phyloP scores from a whole-genome alignment of 2,329 filamentous ascomycete genomes.

The Paraconiothyrium brasiliense region DNA sequence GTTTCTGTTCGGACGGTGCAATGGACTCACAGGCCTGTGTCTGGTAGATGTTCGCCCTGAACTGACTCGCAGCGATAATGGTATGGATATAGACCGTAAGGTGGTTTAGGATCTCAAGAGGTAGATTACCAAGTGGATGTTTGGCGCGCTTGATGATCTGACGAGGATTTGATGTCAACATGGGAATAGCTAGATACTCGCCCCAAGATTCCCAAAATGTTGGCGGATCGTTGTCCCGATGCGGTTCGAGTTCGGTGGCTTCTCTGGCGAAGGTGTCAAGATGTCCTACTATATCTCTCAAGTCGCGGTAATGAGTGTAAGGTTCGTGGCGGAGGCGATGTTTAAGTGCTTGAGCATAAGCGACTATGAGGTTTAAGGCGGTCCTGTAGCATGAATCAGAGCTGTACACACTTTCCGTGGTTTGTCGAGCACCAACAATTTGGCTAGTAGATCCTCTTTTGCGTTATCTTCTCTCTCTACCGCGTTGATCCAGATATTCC shows the following conservation, averaged over 20 bases:
- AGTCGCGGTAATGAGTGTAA: conserved; percentile 78
- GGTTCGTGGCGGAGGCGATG: conserved; percentile 87
- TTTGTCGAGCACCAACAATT: conserved; percentile 59
- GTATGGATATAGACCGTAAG: conserved; percentile 72
- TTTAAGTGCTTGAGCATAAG: conserved; percentile 79
- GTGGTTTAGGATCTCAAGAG: conserved; percentile 80
- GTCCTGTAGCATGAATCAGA: conserved; percentile 51
- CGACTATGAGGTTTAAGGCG: conserved; percentile 79
- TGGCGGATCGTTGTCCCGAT: not conserved
- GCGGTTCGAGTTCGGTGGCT: conserved; percentile 30
- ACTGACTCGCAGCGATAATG: conserved; percentile 64
- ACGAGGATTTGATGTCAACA: conserved; percentile 79
- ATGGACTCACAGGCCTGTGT: conserved; percentile 57
- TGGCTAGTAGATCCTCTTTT: conserved; percentile 74
- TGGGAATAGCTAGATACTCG: conserved; percentile 77
- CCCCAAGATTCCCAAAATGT: conserved; percentile 61
- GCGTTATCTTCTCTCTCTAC: conserved; percentile 66
- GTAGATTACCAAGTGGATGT: conserved; percentile 80
- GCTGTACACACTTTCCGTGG: not conserved
- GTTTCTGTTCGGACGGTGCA: conserved; percentile 35
- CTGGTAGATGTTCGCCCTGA: conserved; percentile 67
- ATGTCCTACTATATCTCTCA: conserved; percentile 74
- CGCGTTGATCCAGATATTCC: conserved; percentile 84
- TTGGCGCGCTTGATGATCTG: conserved; percentile 78
- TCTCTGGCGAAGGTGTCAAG: conserved; percentile 77